phyloP scores from a whole-genome alignment of 1,284 basidiomycete species.

The Austropuccinia psidii region DNA sequence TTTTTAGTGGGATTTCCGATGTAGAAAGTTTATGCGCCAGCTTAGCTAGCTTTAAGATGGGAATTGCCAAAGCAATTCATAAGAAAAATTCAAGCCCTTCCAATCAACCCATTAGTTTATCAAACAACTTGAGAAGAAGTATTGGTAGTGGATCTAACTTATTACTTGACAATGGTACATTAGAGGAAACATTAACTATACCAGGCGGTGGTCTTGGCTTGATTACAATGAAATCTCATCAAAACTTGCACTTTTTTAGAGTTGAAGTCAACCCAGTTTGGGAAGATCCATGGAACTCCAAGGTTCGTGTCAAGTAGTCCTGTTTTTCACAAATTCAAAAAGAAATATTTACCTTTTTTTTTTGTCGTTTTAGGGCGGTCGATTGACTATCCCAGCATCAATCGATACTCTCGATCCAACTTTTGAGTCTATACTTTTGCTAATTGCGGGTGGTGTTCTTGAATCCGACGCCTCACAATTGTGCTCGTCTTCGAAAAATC shows the following conservation, averaged over 20 bases:
- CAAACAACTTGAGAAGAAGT: not conserved
- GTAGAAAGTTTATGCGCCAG: conserved; percentile 23
- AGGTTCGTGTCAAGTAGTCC: conserved; percentile 6
- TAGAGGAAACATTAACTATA: not conserved
- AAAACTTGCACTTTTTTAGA: conserved; percentile 31
- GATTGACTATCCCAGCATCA: conserved; percentile 18
- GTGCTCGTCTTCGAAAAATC: not conserved
- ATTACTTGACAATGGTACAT: not conserved
- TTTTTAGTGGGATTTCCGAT: conserved; percentile 8
- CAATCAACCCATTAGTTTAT: not conserved
- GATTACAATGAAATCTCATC: conserved; percentile 18
- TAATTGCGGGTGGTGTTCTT: conserved; percentile 31
- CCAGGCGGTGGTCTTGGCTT: conserved; percentile 23
- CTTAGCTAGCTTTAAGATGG: conserved; percentile 15
- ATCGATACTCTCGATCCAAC: conserved; percentile 13
- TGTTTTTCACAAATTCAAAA: not conserved
- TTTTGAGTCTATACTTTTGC: conserved; percentile 21
- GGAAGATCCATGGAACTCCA: conserved; percentile 35
- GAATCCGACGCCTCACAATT: not conserved
- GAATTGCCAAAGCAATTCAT: not conserved
- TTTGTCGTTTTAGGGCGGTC: conserved; percentile 11
- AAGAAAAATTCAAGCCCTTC: not conserved
- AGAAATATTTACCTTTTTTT: not conserved
- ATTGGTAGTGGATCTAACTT: not conserved
- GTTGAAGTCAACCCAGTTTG: conserved; percentile 30